phyloP scores from a whole-genome alignment of 2,329 filamentous ascomycete genomes.

The Dendrostoma leiphaemia region DNA sequence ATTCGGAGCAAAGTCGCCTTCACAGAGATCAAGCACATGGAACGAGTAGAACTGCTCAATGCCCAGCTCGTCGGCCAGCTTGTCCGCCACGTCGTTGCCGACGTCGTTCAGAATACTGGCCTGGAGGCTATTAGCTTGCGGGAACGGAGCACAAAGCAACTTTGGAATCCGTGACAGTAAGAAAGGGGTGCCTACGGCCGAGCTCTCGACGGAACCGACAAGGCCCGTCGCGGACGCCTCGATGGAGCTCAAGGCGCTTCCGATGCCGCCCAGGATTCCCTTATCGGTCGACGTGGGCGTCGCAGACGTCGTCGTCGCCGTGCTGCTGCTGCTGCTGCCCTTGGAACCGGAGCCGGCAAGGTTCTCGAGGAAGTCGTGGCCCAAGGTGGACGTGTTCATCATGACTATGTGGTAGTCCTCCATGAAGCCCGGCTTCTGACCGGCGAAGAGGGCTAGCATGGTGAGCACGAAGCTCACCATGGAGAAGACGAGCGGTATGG shows the following conservation, averaged over 20 bases:
- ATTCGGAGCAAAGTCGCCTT: constrained; percentile 29
- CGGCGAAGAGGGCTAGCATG: constrained; percentile 37
- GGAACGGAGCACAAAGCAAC: no score
- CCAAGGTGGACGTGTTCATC: constrained; percentile 42
- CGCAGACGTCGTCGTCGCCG: constrained; percentile 23
- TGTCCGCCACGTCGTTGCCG: constrained; percentile 29
- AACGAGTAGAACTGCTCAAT: constrained; percentile 34
- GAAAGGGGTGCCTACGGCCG: no score
- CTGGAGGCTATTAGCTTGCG: no score
- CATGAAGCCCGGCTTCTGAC: constrained; percentile 33
- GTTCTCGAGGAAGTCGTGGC: constrained; percentile 34
- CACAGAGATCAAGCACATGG: constrained; percentile 30
- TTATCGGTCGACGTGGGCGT: constrained; percentile 20
- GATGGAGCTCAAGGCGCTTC: constrained; percentile 1
- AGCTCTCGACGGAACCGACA: constrained; percentile 23
- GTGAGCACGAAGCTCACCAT: constrained; percentile 35
- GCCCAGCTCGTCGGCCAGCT: constrained; percentile 28
- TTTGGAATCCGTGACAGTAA: no score
- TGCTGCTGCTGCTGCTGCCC: constrained; percentile 19
- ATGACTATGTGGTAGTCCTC: constrained; percentile 38
- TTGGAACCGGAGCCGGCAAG: no score
- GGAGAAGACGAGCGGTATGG: constrained; percentile 31
- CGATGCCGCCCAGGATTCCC: constrained; percentile 21
- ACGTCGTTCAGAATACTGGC: constrained; percentile 26
- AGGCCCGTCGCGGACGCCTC: constrained; percentile 16